Evolutionary conservation across 1,284 basidiomycete species (phyloP), one percentile per base, ranked within the genome.

Genomic region (Cryptococcus floricola): DNA sequence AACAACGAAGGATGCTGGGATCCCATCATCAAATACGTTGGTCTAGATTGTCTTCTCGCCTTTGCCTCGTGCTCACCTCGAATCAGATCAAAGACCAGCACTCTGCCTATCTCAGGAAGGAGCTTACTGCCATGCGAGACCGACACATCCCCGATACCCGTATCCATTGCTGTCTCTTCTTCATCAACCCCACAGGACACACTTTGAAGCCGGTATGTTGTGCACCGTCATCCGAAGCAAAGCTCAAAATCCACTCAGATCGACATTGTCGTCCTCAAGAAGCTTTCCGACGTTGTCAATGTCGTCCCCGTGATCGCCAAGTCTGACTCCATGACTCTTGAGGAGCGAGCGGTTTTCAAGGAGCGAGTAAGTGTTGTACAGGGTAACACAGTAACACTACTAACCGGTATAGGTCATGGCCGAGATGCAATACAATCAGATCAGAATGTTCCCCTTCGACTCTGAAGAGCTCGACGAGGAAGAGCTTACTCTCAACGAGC

Each of bases 1-100:
- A 97, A 98, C 85, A 98, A 98, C 77, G 96, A 98, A 77, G 90
- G 90, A 77, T 98, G 96, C 83, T 98, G 95, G 95, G 95, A 98
- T 73, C 90, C 95, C 31, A 97, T 98, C 69, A 84, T 98, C 77
- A 96, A 96, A 80, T 96, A 98, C 79, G 98, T 97, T 80, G 90
- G 70, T 66, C n/a, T 6, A 12, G 16, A 13, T 13, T 18, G 12
- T 8, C 16, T 27, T 25, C 38, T n/a, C 25, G 9, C 19, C 14
- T 28, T 9, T 28, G 4, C 5, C 31, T 19, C 14, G 23, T 50
- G 42, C 38, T 27, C 13, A 50, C 48, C n/a, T n/a, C 43, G 16
- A 39, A 39, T 38, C 58, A 77, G 72, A 78, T 78, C 75, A 80
- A 83, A 73, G 96, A 98, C 82, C 95, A 98, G 77, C 95, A 98